Conservation (phyloP, 1,284 basidiomycete species). For the Phellinidium pouzarii region DNA sequence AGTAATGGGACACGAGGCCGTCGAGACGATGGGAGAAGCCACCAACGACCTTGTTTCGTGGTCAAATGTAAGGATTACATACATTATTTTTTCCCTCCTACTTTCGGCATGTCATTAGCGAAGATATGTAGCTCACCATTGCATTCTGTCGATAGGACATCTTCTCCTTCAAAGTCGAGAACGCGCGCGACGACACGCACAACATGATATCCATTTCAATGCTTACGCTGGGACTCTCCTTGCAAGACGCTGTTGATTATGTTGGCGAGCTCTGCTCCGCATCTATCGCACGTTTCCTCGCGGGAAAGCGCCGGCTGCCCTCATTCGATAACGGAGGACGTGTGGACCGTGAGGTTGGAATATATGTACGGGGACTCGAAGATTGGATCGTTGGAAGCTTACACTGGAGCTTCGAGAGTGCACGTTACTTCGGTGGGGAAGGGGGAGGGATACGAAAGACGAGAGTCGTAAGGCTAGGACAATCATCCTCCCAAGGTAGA, state of each 20-base stretch:
- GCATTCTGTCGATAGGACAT: constrained; percentile 37
- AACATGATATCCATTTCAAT: constrained; percentile 29
- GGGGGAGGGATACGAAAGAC: constrained; percentile 30
- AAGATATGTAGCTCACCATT: constrained; percentile 7
- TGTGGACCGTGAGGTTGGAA: constrained; percentile 26
- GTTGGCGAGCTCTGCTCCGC: constrained; percentile 26
- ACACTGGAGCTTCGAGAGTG: constrained; percentile 31
- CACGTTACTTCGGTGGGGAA: constrained; percentile 34
- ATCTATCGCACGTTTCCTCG: constrained; percentile 25
- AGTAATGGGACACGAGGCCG: constrained; percentile 25
- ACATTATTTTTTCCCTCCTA: neutral
- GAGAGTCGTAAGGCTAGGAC: constrained; percentile 27
- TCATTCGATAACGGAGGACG: constrained; percentile 25
- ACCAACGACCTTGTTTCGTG: constrained; percentile 42
- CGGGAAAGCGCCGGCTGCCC: constrained; percentile 23
- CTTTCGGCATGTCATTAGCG: neutral
- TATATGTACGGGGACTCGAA: constrained; percentile 27
- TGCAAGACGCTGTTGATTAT: constrained; percentile 28
- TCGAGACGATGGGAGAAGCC: constrained; percentile 31
- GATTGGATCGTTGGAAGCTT: constrained; percentile 30
- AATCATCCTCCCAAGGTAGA: neutral
- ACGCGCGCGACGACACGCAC: constrained; percentile 26
- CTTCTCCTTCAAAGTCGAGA: constrained; percentile 40
- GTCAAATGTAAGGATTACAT: constrained; percentile 44
- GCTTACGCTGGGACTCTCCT: constrained; percentile 21